phyloP scores from a whole-genome alignment of 2,329 filamentous ascomycete genomes.

The Aspergillus sp. region DNA sequence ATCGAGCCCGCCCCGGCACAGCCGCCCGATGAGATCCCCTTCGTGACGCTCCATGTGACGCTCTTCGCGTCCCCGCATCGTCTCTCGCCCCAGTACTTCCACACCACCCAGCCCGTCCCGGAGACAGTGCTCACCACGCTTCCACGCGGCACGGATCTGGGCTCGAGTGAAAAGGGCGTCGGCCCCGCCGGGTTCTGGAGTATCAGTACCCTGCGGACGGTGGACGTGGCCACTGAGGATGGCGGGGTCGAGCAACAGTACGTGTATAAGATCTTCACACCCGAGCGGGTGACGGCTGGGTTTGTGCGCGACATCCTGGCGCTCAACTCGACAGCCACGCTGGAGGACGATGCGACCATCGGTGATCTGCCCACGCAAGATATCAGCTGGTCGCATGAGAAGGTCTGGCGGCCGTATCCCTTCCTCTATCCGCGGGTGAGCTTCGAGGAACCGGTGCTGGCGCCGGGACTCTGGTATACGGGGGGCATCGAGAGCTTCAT shows the following conservation, averaged over 20 bases:
- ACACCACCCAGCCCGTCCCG: conserved; percentile 60
- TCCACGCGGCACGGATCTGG: conserved; percentile 49
- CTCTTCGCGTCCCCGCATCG: conserved; percentile 75
- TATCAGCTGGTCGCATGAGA: conserved; percentile 75
- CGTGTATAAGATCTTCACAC: conserved; percentile 68
- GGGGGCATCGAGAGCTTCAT: conserved; percentile 86
- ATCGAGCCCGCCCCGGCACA: conserved; percentile 45
- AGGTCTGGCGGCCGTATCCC: conserved; percentile 82
- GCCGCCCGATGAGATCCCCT: conserved; percentile 75
- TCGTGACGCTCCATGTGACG: conserved; percentile 83
- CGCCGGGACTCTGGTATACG: conserved; percentile 54
- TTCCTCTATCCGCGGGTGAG: conserved; percentile 79
- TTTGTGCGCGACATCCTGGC: conserved; percentile 54
- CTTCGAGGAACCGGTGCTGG: conserved; percentile 77
- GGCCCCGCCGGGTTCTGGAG: conserved; percentile 82
- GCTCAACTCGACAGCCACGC: conserved; percentile 27
- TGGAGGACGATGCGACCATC: conserved; percentile 25
- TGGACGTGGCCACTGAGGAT: conserved; percentile 36
- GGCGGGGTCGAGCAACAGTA: conserved; percentile 44
- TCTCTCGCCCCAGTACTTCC: conserved; percentile 74
- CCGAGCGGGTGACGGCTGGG: conserved; percentile 43
- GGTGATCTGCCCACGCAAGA: conserved; percentile 37
- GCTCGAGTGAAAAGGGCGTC: conserved; percentile 51
- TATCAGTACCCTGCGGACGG: conserved; percentile 69
- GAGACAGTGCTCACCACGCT: conserved; percentile 82